Base-by-base conservation (phyloP, 371 early-diverging fungal genomes). In the Mycotypha africana region DNA sequence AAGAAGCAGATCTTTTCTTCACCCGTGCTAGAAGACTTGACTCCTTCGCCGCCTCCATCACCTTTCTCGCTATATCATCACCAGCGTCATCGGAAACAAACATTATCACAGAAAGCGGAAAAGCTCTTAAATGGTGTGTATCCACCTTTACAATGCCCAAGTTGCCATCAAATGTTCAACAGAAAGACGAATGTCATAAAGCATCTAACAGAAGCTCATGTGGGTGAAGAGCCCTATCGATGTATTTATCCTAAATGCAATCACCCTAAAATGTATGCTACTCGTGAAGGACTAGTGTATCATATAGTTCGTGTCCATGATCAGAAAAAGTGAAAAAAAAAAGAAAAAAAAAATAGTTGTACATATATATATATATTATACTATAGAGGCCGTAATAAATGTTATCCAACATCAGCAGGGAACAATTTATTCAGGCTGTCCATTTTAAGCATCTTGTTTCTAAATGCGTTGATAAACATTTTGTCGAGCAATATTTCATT, bases 401-500 rank as follows among this genome's bases (percentile, higher is more conserved):
- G n/a, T n/a, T n/a, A n/a, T n/a, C n/a, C n/a, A n/a, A n/a, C n/a
- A n/a, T n/a, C n/a, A n/a, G n/a, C n/a, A n/a, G n/a, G n/a, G n/a
- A n/a, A n/a, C n/a, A n/a, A n/a, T n/a, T n/a, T 20, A 11, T 11
- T 47, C 19, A 53, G 15, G 49, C 42, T 19, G 46, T 60, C 61
- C 51, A 51, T 49, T 51, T 49, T 15, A 56, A 42, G 30, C 65
- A 79, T 79, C 84, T 62, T 17, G 84, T 84, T 45, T 81, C 82
- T 36, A 67, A 60, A 47, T 84, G 84, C 1, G 81, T 77, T 14
- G 58, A 65, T 42, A 71, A 42, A 36, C 84, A 84, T 34, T 53
- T 57, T 2, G 79, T 70, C 25, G 75, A 78, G 34, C 84, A 84
- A 46, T 81, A 84, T 5, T 73, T 74, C 82, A 84, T 81, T 5